phyloP scores from a whole-genome alignment of 371 early-diverging fungal species.

The Actinomortierella ambigua region DNA sequence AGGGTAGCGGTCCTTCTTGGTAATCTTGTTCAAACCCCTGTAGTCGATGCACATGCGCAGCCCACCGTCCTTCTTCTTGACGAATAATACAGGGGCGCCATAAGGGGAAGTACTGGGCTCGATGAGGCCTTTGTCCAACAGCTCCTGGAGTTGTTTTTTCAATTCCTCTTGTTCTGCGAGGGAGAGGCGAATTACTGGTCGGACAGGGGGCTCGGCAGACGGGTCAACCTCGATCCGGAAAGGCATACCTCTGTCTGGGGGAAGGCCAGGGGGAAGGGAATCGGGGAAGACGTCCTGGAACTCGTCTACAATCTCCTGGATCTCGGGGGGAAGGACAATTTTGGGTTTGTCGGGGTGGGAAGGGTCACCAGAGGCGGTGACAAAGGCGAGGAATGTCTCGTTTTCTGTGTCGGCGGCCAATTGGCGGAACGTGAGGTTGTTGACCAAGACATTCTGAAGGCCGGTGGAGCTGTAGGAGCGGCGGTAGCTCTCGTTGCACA shows the following conservation, averaged over 20 bases:
- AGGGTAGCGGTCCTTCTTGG: constrained; percentile 29
- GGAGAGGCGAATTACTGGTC: constrained; percentile 29
- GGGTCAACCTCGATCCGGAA: constrained; percentile 31
- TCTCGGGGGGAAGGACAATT: too few species aligned
- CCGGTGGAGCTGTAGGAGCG: too few species aligned
- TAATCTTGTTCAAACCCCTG: constrained; percentile 12
- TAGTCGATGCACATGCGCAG: constrained; percentile 26
- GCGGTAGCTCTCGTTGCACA: too few species aligned
- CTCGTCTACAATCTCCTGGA: constrained; percentile 11
- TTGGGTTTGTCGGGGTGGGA: too few species aligned
- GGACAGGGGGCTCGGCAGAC: constrained; percentile 18
- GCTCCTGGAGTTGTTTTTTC: not conserved
- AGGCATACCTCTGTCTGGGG: constrained; percentile 2
- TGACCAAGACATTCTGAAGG: too few species aligned
- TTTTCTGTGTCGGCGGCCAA: too few species aligned
- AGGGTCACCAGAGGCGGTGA: too few species aligned
- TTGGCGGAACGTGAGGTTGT: too few species aligned
- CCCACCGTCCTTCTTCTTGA: constrained; percentile 21
- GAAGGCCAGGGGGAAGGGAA: not conserved
- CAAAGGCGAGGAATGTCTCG: too few species aligned
- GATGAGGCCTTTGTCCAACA: not conserved
- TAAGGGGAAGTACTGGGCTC: not conserved
- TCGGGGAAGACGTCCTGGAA: constrained; percentile 5
- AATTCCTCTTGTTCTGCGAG: constrained; percentile 22
- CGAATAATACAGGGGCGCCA: constrained; percentile 8